phyloP scores from a whole-genome alignment of 768 basidiomycete genomes.

The Leccinum subgranulosum region DNA sequence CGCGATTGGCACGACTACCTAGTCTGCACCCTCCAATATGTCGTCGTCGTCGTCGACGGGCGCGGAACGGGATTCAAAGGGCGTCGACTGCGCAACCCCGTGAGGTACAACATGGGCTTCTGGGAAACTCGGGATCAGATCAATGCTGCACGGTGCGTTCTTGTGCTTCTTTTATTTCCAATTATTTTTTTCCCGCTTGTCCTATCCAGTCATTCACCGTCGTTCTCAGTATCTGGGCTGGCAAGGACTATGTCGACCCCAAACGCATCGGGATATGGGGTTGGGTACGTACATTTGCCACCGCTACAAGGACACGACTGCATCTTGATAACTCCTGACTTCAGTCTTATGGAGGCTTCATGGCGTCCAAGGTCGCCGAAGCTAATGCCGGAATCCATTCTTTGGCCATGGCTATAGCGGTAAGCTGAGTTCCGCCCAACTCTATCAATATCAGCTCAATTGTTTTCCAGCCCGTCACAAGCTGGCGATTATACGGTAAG shows the following conservation, averaged over 20 bases:
- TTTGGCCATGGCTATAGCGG: constrained; percentile 88
- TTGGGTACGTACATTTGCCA: constrained; percentile 61
- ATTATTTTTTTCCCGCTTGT: neutral
- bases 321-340: neutral
- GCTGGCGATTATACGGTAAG: constrained; percentile 79
- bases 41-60: constrained; percentile 88
- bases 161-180: constrained; percentile 3
- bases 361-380: constrained; percentile 92
- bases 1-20: constrained; percentile 89
- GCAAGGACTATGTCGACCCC: constrained; percentile 84
- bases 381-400: constrained; percentile 87
- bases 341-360: constrained; percentile 94
- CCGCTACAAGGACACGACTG: neutral
- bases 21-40: constrained; percentile 74
- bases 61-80: constrained; percentile 94
- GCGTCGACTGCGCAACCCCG: constrained; percentile 75
- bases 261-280: constrained; percentile 95
- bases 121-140: constrained; percentile 91
- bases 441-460: neutral
- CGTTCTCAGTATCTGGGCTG: constrained; percentile 66
- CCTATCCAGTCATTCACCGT: neutral
- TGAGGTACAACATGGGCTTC: constrained; percentile 85
- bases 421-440: constrained; percentile 36
- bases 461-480: constrained; percentile 69
- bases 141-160: constrained; percentile 70